Evolutionary conservation across 129 eudicot species (phyloP).

Genomic region (Logfia minima): DNA sequence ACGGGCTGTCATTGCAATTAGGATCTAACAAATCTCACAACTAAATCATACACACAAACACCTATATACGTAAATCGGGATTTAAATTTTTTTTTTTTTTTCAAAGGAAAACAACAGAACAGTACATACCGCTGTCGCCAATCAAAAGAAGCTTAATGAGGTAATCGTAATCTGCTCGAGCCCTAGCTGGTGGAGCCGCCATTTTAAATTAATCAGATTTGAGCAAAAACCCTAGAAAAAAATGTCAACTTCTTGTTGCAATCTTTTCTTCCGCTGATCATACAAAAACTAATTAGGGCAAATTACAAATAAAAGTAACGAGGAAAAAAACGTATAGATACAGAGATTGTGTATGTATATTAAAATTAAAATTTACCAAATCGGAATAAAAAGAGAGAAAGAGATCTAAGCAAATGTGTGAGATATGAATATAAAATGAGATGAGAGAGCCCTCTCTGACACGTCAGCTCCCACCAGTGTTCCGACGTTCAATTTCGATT

Average conservation of each 20-base stretch:
- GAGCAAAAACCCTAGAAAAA: slow-evolving; percentile 48
- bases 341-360: slow-evolving; percentile 13
- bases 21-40: background rate
- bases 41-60: background rate
- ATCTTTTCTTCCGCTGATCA: slow-evolving; percentile 26
- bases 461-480: slow-evolving; percentile 35
- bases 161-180: slow-evolving; percentile 95
- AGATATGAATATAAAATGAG: slow-evolving; percentile 19
- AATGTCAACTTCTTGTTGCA: slow-evolving; percentile 16
- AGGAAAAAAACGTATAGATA: slow-evolving; percentile 1
- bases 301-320: background rate
- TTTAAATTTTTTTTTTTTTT: background rate
- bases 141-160: slow-evolving; percentile 90
- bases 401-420: slow-evolving; percentile 29
- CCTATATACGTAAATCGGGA: slow-evolving; percentile 15
- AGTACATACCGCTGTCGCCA: slow-evolving; percentile 88
- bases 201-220: slow-evolving; percentile 29
- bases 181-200: slow-evolving; percentile 98
- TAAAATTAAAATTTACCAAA: slow-evolving; percentile 28
- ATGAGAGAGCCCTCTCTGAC: slow-evolving; percentile 32
- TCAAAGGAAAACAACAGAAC: background rate
- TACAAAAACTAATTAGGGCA: background rate
- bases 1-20: slow-evolving; percentile 5
- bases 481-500: slow-evolving; percentile 48
- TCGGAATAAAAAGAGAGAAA: slow-evolving; percentile 35